phyloP scores from a whole-genome alignment of 495 filamentous ascomycete genomes.

The Bacidia rubella region DNA sequence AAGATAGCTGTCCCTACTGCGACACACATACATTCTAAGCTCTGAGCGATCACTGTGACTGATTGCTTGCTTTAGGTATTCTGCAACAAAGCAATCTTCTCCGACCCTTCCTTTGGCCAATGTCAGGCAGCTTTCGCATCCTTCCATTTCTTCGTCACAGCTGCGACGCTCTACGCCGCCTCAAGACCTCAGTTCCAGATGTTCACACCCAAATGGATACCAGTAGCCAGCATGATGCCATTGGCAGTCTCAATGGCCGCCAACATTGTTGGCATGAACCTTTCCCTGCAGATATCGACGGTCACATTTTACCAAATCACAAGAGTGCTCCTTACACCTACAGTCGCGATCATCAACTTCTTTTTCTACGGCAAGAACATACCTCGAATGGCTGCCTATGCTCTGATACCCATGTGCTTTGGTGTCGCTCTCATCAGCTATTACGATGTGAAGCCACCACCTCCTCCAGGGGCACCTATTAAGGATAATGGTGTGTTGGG shows the following conservation, averaged over 20 bases:
- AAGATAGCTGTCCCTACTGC: too few species aligned
- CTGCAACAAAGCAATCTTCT: constrained; percentile 65
- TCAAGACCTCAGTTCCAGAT: constrained; percentile 47
- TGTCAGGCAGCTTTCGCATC: constrained; percentile 56
- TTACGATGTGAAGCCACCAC: constrained; percentile 47
- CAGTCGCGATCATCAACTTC: constrained; percentile 53
- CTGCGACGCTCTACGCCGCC: constrained; percentile 46
- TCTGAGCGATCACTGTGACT: too few species aligned
- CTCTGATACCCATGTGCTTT: constrained; percentile 50
- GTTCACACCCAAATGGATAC: constrained; percentile 43
- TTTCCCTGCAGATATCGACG: constrained; percentile 55
- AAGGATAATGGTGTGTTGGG: constrained; percentile 41
- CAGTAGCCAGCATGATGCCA: constrained; percentile 46
- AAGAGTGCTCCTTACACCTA: constrained; percentile 56
- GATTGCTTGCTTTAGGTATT: constrained; percentile 43
- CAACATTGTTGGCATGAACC: constrained; percentile 63
- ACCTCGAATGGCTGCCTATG: constrained; percentile 28
- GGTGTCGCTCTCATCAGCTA: constrained; percentile 60
- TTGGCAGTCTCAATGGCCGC: constrained; percentile 48
- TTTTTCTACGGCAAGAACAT: constrained; percentile 47
- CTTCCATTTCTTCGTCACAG: constrained; percentile 64
- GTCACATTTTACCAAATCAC: constrained; percentile 67
- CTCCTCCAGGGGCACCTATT: constrained; percentile 27
- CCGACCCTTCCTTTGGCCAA: constrained; percentile 47
- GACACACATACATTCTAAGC: too few species aligned